Base-by-base conservation (phyloP, 495 filamentous ascomycete genomes). In the Ramalina peruviana region DNA sequence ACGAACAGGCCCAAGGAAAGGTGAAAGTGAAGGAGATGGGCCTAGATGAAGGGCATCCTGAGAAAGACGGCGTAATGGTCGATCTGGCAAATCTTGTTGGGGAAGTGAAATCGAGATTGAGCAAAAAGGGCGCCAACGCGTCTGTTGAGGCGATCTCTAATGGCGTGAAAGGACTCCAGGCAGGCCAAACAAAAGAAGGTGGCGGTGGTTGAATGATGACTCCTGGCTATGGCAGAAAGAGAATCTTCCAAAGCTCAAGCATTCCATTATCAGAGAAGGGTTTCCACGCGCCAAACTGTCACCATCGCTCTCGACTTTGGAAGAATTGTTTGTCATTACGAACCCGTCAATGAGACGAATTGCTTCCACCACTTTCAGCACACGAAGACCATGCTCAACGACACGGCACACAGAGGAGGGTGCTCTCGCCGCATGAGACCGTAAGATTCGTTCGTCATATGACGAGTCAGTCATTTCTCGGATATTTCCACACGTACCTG, bases 1-100 rank as follows among this genome's bases (percentile, higher is more conserved):
- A 88, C 50, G 86, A 92, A 62, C 63, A 86, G 30, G 77, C 76
- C 46, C 68, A 74, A 15, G 84, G 84, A 25, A 81, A 88, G 60
- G 79, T 86, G 55, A 85, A 81, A 64, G 72, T 93, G 55, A 94
- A 94, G 73, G 81, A 88, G 66, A 77, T 92, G 72, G 85, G 86
- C 40, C 72, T 89, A 43, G 70, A 72, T 2, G 80, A 87, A 26
- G 85, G 78, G 36, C 83, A 93, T 70, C 79, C 85, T 0, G 86
- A 94, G 60, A 94, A 94, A 71, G 82, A 90, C 27, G 87, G 86
- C 44, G 78, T 86, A 30, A 63, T 87, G 54, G 78, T 94, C 11
- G 70, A 76, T 26, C 65, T 79, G 36, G 62, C 60, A 26, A 70
- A 80, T 41, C 57, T 92, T 48, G 73, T 82, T 7, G 41, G 65